phyloP scores from a whole-genome alignment of 495 filamentous ascomycete species.

The Podospora appendiculata region DNA sequence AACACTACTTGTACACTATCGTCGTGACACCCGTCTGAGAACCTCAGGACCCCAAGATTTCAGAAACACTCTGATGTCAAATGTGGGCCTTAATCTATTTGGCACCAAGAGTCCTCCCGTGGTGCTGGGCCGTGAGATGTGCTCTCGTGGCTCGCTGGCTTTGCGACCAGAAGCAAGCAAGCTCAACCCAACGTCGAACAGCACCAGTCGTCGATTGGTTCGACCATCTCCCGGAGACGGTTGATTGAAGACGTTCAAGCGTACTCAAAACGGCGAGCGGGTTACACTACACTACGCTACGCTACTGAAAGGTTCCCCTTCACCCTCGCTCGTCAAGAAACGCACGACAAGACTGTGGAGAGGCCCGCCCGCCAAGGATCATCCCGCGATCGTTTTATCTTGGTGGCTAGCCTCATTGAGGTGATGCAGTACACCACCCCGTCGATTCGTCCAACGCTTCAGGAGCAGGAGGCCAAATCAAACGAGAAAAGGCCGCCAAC shows the following conservation, averaged over 20 bases:
- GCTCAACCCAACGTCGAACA: no score
- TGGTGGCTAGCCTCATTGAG: background rate
- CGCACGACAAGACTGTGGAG: conserved; percentile 6
- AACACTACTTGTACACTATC: no score
- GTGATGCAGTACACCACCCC: no score
- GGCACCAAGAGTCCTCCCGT: background rate
- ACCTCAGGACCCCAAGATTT: background rate
- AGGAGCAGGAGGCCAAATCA: no score
- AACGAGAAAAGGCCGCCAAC: no score
- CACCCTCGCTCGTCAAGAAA: background rate
- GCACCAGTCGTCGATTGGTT: background rate
- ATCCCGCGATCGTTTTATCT: conserved; percentile 5
- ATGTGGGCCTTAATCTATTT: background rate
- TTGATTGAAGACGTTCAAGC: conserved; percentile 1
- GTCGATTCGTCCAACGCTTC: no score
- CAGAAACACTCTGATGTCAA: background rate
- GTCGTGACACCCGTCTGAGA: background rate
- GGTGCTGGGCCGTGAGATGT: background rate
- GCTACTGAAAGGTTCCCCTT: conserved; percentile 1
- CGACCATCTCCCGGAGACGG: conserved; percentile 10
- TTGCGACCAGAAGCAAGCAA: background rate
- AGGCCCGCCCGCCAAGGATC: conserved; percentile 8
- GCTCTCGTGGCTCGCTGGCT: background rate
- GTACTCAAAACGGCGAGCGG: background rate
- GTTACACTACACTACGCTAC: no score